Conservation (phyloP, 106 monocot genomes). For the Apostasia shenzhenica region DNA sequence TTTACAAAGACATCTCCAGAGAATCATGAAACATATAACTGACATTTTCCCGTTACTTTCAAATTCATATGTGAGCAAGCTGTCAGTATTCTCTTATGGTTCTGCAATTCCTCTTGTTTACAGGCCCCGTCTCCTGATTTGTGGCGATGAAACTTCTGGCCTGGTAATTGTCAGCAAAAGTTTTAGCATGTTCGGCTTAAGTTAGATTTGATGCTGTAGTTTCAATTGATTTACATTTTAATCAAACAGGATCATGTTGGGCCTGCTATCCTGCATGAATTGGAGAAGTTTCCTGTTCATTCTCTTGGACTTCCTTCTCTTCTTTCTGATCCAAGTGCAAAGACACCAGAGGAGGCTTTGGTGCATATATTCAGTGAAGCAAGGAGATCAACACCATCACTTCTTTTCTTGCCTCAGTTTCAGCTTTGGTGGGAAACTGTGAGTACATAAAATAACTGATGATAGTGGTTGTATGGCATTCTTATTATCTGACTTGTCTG, state of each 20-base stretch:
- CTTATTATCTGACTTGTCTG: slow-evolving; percentile 10
- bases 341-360: slow-evolving; percentile 94
- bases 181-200: not conserved
- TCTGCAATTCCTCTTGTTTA: slow-evolving; percentile 83
- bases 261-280: slow-evolving; percentile 88
- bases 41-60: slow-evolving; percentile 82
- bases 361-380: slow-evolving; percentile 99
- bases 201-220: slow-evolving; percentile 3
- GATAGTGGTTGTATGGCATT: not conserved
- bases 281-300: slow-evolving; percentile 99
- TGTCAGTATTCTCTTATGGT: slow-evolving; percentile 70
- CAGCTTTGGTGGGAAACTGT: slow-evolving; percentile 99
- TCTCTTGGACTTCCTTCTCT: slow-evolving; percentile 94
- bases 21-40: slow-evolving; percentile 61
- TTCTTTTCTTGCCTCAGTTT: slow-evolving; percentile 91
- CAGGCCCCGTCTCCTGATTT: slow-evolving; percentile 89
- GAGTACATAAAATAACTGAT: slow-evolving; percentile 23
- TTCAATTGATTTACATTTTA: slow-evolving; percentile 26
- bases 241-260: slow-evolving; percentile 90
- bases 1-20: slow-evolving; percentile 59
- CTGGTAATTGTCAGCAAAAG: slow-evolving; percentile 47
- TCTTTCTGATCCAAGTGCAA: slow-evolving; percentile 98
- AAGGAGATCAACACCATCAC: slow-evolving; percentile 82
- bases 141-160: slow-evolving; percentile 80
- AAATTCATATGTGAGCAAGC: slow-evolving; percentile 40